Percentiles rank a stretch among this genome's conserved stretches.
These are phyloP conservation scores for Hygrocybe punicea DNA, from an alignment of 768 basidiomycete species.

Conservation along the genomic window DNA sequence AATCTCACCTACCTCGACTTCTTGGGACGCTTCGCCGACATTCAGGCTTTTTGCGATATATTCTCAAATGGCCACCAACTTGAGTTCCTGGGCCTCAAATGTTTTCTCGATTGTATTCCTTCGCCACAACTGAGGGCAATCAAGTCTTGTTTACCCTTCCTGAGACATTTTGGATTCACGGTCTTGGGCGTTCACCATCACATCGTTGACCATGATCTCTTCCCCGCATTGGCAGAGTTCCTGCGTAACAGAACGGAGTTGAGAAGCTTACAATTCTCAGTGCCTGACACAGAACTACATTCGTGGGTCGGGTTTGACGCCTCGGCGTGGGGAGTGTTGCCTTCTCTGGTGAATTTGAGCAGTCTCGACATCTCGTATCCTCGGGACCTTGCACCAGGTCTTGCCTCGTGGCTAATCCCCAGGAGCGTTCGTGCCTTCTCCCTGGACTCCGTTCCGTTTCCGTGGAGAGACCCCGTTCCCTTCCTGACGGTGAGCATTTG, in stretches of 20 bases:
- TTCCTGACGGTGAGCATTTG: neutral
- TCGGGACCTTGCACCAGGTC: slow-evolving; percentile 54
- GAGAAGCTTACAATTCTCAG: slow-evolving; percentile 51
- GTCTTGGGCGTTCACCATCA: slow-evolving; percentile 44
- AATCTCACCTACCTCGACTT: slow-evolving; percentile 65
- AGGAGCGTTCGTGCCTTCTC: slow-evolving; percentile 47
- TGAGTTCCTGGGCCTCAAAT: slow-evolving; percentile 55
- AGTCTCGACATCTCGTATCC: slow-evolving; percentile 62
- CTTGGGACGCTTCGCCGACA: slow-evolving; percentile 52
- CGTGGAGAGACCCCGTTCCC: slow-evolving; percentile 37
- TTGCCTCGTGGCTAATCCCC: slow-evolving; percentile 69
- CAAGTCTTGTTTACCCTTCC: slow-evolving; percentile 51
- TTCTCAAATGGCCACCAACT: slow-evolving; percentile 61
- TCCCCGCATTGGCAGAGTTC: slow-evolving; percentile 67
- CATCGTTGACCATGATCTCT: slow-evolving; percentile 55
- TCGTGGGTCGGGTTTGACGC: slow-evolving; percentile 61
- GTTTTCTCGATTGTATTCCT: slow-evolving; percentile 48
- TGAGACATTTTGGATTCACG: slow-evolving; percentile 61
- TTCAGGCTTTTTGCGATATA: slow-evolving; percentile 55
- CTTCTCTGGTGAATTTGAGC: slow-evolving; percentile 50
- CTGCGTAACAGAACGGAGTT: slow-evolving; percentile 53
- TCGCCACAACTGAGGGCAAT: slow-evolving; percentile 50
- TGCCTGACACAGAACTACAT: slow-evolving; percentile 40
- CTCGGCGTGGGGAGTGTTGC: slow-evolving; percentile 67
- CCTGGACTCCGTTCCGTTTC: slow-evolving; percentile 37